Percentiles rank a stretch among this genome's conserved stretches.
phyloP scores from a whole-genome alignment of 345 rosid genomes.

The Lagerstroemia speciosa region DNA sequence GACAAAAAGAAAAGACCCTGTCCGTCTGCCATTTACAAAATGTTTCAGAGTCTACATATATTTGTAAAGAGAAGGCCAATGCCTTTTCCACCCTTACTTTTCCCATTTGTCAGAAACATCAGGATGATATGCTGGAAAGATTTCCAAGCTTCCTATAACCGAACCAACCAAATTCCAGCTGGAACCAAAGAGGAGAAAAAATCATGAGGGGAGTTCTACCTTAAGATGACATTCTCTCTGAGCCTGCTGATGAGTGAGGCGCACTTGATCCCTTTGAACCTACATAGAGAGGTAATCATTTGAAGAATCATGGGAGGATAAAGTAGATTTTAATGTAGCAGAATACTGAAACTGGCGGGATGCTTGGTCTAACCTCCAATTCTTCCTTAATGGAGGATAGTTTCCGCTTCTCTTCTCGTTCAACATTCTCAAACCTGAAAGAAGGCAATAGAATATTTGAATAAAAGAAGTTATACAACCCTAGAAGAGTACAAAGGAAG shows the following conservation, averaged over 20 bases:
- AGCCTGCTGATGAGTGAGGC: slow-evolving; percentile 54
- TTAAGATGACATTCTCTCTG: slow-evolving; percentile 65
- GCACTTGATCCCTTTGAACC: slow-evolving; percentile 43
- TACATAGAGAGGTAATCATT: slow-evolving; percentile 9
- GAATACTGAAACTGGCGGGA: background rate
- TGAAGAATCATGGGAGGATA: background rate
- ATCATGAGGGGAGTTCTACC: slow-evolving; percentile 37
- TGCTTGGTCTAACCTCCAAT: slow-evolving; percentile 40
- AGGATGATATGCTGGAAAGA: too few species aligned
- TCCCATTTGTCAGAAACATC: too few species aligned
- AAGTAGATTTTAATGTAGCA: background rate
- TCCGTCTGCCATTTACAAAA: too few species aligned
- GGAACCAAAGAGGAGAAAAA: background rate
- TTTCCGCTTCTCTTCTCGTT: slow-evolving; percentile 33
- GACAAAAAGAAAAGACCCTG: background rate
- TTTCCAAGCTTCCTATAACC: background rate
- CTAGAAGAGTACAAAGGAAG: background rate
- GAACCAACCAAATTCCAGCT: background rate
- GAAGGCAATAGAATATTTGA: background rate
- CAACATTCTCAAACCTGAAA: slow-evolving; percentile 47
- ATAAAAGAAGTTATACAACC: background rate
- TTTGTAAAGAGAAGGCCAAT: too few species aligned
- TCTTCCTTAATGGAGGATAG: slow-evolving; percentile 27
- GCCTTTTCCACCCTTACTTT: too few species aligned
- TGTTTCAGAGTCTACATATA: too few species aligned